Evolutionary conservation across 345 rosid genomes (phyloP), one percentile per base, ranked within the genome.

Genomic region (Eucalyptus regnans): DNA sequence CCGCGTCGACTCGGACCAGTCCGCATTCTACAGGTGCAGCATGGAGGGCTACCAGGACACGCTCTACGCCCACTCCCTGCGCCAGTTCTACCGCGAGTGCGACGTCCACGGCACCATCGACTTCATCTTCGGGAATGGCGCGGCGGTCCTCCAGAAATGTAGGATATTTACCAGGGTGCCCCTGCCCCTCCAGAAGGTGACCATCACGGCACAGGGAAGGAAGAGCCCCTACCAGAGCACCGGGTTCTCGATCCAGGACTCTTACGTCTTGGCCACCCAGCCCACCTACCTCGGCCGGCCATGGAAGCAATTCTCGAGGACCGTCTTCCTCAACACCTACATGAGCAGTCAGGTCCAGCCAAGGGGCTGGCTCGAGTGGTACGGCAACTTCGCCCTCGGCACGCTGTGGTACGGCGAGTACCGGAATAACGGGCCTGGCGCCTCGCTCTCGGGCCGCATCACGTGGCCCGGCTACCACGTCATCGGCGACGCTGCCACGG

Each of bases 41-140:
- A 86, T 97, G 80, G 95, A 94, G 88, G 96, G 99, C 86, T 91
- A 96, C 92, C 99, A 97, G 89, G 99, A 96, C 92, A 96, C 99
- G 9, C 94, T 97, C 87, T 96, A 96, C 88, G 94, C 93, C 29
- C 99, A 96, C 93, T 95, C 99, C 31, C 95, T 95, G 15, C 98
- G 98, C 49, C 98, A 96, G 76, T 96, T 97, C 83, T 97, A 94
- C 86, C 94, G 98, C 15, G 98, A 96, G 87, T 96, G 99, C 66
- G 91, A 95, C 89, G 90, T 97, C 29, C 66, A 94, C 4, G 99
- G 99, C 44, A 97, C 98, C 10, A 93, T 96, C 7, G 99, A 98
- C 92, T 97, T 98, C 95, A 98, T 95, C 46, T 97, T 98, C 17
- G 99, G 99, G 23, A 97, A 98, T 8, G 99, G 97, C 3, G 95